Evolutionary conservation across 176 grass and related monocot species (phyloP), one percentile per base, ranked within the genome.

Genomic region (Oryza longistaminata): DNA sequence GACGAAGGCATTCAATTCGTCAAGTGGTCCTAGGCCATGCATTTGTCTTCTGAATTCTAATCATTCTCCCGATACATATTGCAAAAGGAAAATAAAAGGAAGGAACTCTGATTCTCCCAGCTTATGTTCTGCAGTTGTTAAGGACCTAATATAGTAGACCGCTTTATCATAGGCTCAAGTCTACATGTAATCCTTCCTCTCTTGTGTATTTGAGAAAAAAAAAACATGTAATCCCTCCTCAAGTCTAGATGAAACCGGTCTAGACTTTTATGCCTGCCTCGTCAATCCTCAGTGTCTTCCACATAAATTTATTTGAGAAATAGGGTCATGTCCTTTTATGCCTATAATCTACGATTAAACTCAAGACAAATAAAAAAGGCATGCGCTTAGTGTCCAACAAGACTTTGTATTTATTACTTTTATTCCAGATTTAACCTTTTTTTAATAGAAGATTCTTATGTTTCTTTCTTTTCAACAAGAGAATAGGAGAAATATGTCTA

Each of bases 31-130:
- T 17, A 21, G 53, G 15, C 68, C 35, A 46, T 71, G 24, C 50
- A 64, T 85, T 66, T n/a, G 26, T 85, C 7, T 78, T 29, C 21
- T 66, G 71, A 52, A n/a, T 83, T 75, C 74, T 27, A 27, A 66
- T 74, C 25, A 12, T 73, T 73, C 15, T 64, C 24, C 74, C 4
- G 26, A 68, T 43, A 66, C 40, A 77, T 37, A 29, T 7, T 21
- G 52, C 2, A 0, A 58, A 7, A 21, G 6, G 10, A 46, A 52
- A 52, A 52, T 16, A 13, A 58, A 58, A 58, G 17, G 52, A 61
- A 35, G 4, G 34, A 5, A 39, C 29, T 33, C 65, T 58, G 49
- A 64, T 15, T 67, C 60, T 76, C 67, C 15, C 22, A 43, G 16
- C 17, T 73, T 16, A 58, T n/a, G 2, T 70, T 76, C 50, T 75